A percentile compares a stretch with the other conserved stretches of the same genome.
phyloP scores from a whole-genome alignment of 2,329 filamentous ascomycete genomes.

The Aspergillus hortae region DNA sequence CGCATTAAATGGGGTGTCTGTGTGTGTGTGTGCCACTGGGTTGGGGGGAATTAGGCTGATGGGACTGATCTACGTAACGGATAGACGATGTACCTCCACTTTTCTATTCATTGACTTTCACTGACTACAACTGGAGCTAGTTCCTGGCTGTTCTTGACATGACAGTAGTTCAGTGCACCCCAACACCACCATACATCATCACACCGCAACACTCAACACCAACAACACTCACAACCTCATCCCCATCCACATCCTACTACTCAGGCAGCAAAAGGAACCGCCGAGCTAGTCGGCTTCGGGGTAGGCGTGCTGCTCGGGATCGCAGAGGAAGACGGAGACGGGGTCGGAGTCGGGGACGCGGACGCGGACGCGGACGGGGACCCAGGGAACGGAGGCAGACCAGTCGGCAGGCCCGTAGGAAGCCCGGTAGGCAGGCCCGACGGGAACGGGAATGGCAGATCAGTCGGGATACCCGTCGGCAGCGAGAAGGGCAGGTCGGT shows the following conservation, averaged over 20 bases:
- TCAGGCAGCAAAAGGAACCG: neutral
- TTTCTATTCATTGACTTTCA: no score
- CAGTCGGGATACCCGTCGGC: neutral
- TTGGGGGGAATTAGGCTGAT: no score
- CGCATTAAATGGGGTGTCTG: neutral
- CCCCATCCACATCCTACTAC: neutral
- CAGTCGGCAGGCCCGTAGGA: neutral
- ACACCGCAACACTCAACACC: neutral
- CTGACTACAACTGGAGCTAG: no score
- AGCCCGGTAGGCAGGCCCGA: neutral
- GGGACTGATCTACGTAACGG: no score
- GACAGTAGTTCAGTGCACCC: no score
- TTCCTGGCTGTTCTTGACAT: no score
- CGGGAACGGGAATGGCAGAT: neutral
- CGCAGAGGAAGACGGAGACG: neutral
- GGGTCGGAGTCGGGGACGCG: neutral
- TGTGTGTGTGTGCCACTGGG: neutral
- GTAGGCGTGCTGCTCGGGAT: neutral
- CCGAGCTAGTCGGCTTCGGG: neutral
- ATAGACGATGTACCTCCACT: no score
- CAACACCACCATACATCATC: neutral
- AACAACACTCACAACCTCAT: neutral
- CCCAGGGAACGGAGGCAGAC: neutral
- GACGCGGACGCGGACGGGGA: neutral
- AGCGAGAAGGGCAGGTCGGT: neutral